phyloP scores from a whole-genome alignment of 1,284 basidiomycete species.

The Butyriboletus appendiculatus region DNA sequence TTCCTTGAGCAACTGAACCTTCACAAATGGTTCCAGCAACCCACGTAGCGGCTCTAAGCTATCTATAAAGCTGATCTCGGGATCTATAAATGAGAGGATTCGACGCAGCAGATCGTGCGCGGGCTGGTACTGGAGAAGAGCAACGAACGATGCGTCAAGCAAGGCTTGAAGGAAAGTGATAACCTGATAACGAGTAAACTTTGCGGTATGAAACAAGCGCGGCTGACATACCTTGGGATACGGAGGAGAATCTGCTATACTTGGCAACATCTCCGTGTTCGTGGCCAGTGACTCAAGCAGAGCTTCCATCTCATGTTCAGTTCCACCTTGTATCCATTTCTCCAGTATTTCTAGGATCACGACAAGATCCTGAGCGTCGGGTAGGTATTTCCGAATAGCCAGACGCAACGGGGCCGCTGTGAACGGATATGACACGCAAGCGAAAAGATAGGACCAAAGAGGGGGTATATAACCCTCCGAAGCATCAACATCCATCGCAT shows the following conservation, averaged over 20 bases:
- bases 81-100: constrained; percentile 51
- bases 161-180: constrained; percentile 60
- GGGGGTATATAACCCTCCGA: constrained; percentile 39
- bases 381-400: constrained; percentile 55
- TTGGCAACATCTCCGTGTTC: constrained; percentile 19
- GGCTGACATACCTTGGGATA: constrained; percentile 47
- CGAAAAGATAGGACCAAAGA: constrained; percentile 51
- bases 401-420: constrained; percentile 53
- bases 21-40: constrained; percentile 59
- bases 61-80: constrained; percentile 52
- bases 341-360: constrained; percentile 52
- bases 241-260: constrained; percentile 41
- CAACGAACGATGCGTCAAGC: constrained; percentile 68
- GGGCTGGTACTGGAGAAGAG: constrained; percentile 59
- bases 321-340: constrained; percentile 52
- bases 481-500: constrained; percentile 60
- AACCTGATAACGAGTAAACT: constrained; percentile 40
- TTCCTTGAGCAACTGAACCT: constrained; percentile 49
- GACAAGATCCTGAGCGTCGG: constrained; percentile 54
- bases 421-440: constrained; percentile 53
- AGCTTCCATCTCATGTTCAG: constrained; percentile 42
- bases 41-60: constrained; percentile 56
- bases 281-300: constrained; percentile 39
- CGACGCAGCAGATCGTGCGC: constrained; percentile 51
- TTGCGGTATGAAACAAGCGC: background rate